Conservation (phyloP, 345 rosid species). For the Brassica carinata region DNA sequence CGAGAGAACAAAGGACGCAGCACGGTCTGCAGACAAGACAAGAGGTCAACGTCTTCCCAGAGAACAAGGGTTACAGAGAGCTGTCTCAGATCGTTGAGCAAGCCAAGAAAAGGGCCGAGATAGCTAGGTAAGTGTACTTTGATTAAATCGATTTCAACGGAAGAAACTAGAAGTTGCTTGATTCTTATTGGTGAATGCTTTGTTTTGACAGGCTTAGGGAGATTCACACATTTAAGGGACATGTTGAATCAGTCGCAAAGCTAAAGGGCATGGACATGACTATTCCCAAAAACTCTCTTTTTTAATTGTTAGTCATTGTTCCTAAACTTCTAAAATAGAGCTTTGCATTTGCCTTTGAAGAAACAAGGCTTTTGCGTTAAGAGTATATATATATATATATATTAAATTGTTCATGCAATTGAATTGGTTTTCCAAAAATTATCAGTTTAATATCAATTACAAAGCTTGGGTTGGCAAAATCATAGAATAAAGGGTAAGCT, state of each 20-base stretch:
- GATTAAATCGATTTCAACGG: not conserved
- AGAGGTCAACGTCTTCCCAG: slow-evolving; percentile 48
- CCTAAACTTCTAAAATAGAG: slow-evolving; percentile 4
- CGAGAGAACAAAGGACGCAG: slow-evolving; percentile 71
- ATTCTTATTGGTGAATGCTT: slow-evolving; percentile 23
- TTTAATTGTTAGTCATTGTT: too few relatives aligned
- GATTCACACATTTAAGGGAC: not conserved
- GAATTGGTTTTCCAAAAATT: too few relatives aligned
- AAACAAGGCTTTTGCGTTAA: slow-evolving; percentile 23
- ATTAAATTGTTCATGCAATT: too few relatives aligned
- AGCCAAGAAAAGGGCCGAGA: slow-evolving; percentile 94
- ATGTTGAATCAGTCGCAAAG: not conserved
- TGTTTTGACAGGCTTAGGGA: not conserved
- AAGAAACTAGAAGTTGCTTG: not conserved
- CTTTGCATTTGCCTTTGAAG: slow-evolving; percentile 37
- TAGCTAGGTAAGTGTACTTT: slow-evolving; percentile 70
- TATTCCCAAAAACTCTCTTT: too few relatives aligned
- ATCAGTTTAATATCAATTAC: too few relatives aligned
- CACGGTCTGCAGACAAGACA: slow-evolving; percentile 84
- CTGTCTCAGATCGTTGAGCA: slow-evolving; percentile 94
- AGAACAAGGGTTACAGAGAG: slow-evolving; percentile 70
- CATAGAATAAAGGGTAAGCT: too few relatives aligned
- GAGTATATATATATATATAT: too few relatives aligned
- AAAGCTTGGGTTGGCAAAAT: too few relatives aligned
- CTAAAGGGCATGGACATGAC: not conserved